Base-by-base conservation (phyloP, 1,284 basidiomycete genomes). In the Neonothopanus nambi region DNA sequence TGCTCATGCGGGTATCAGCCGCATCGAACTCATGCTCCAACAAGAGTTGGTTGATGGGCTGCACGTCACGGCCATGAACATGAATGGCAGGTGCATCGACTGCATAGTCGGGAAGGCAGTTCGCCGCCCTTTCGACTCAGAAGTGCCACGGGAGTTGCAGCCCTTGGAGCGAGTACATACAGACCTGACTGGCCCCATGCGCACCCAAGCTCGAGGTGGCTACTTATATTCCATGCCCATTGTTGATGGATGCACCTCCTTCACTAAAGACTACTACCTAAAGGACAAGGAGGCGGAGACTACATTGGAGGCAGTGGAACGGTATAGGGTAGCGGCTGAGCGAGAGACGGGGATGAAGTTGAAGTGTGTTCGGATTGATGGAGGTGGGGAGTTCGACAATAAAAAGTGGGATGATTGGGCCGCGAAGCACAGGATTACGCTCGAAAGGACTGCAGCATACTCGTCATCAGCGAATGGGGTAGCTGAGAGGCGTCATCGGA, bases 381-480 rank as follows among this genome's bases (percentile, higher is more conserved):
- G n/a, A n/a, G n/a, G n/a, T n/a, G n/a, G n/a, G n/a, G n/a, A n/a
- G n/a, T n/a, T 54, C 28, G 33, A 42, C 20, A 51, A 23, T 24
- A 28, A 52, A 0, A 2, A 8, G 0, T 59, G 59, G 58, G 5
- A 33, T 0, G 23, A 40, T 3, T 64, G 58, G 47, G 54, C 56
- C 12, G 13, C 12, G 1, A 41, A n/a, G 1, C 51, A 56, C 17
- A 60, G 62, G 0, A 64, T 65, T 15, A 35, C 58, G 5, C 49
- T 58, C 0, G 59, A 59, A 24, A 55, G 56, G 3, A 65, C 41
- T 3, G 48, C 65, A 1, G 59, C 61, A 1, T 60, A 54, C 28
- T 54, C 52, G 1, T 54, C 52, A 1, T 23, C 52, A 18, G 52
- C 52, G 18, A 54, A 54, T 18, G 45, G 52, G 1, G n/a, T 54